Base-by-base conservation (phyloP, 225 moss, liverwort and hornwort species). In the Pseudoscleropodium purum region DNA sequence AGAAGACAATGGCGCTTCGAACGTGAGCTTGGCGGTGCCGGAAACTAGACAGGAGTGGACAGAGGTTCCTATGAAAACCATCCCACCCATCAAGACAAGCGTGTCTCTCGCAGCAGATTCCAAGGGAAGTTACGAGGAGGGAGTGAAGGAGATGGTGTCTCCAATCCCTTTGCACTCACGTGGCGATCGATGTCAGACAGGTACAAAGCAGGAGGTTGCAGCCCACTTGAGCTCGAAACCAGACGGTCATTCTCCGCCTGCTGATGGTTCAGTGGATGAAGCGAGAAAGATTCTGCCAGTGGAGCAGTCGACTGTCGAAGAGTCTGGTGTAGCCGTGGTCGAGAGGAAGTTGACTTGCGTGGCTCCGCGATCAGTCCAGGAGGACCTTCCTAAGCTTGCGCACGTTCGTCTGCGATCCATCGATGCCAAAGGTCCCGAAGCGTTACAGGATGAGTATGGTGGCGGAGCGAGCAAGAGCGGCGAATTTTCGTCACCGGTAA, bases 371-470 rank as follows among this genome's bases (percentile, higher is more conserved):
- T 89, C 87, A 69, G 93, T 90, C 67, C 92, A 94, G 75, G 97
- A 95, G 92, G 97, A 94, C 69, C 96, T 97, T 88, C 98, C 98
- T 49, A 97, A 95, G 86, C 95, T 99, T 78, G 96, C 98, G 52
- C 98, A 93, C 90, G 96, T 99, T 62, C 96, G 95, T 77, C 92
- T 97, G 95, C 96, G 97, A 89, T 97, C 98, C 80, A 93, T 85
- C 81, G 98, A 97, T 64, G 90, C 92, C 60, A 99, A 95, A 88
- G 91, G 91, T 85, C 89, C 92, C 87, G 97, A 96, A 84, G 92
- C 84, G 60, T 82, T 92, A 70, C 93, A 89, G 87, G 95, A 93
- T 88, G 94, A 91, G 77, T 88, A 75, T 72, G 93, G 89, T 88
- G 91, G 93, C 45, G 94, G 87, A 86, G 56, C 92, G 60, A 93